Conservation (phyloP, 805 yeast species). For the Saccharomycopsis lassenensis region DNA sequence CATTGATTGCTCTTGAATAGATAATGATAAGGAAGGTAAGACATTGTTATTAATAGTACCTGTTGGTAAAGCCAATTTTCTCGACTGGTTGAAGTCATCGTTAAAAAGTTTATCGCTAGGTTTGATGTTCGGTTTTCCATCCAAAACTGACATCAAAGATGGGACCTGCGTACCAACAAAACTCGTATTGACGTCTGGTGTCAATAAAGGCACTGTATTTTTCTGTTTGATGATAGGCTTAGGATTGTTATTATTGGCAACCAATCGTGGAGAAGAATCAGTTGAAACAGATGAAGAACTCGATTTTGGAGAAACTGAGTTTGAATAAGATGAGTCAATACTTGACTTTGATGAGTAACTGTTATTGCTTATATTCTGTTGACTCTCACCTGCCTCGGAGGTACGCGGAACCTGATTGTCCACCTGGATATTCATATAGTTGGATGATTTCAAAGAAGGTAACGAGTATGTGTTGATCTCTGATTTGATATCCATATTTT, state of each 20-base stretch:
- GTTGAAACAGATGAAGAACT: conserved; percentile 15
- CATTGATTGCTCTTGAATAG: conserved; percentile 18
- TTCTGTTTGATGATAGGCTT: background rate
- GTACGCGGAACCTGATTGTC: conserved; percentile 1
- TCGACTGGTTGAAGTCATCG: conserved; percentile 1
- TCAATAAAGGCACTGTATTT: background rate
- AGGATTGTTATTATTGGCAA: background rate
- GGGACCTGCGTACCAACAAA: conserved; percentile 7
- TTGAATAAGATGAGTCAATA: conserved; percentile 8
- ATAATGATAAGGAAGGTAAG: conserved; percentile 14
- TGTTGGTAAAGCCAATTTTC: conserved; percentile 6
- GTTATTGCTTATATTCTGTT: background rate
- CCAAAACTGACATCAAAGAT: conserved; percentile 11
- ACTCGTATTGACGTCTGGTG: conserved; percentile 5
- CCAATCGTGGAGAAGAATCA: background rate
- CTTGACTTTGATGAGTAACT: conserved; percentile 6
- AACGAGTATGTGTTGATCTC: background rate
- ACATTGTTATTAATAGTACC: background rate
- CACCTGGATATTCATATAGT: background rate
- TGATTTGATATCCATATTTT: conserved; percentile 8
- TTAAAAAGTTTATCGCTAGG: background rate
- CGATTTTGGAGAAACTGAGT: conserved; percentile 15
- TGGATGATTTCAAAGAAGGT: background rate
- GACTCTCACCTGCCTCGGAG: conserved; percentile 1
- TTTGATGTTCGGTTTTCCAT: background rate